Evolutionary conservation across 2,329 filamentous ascomycete genomes (phyloP).

Genomic region (Paradendryphiella salina): DNA sequence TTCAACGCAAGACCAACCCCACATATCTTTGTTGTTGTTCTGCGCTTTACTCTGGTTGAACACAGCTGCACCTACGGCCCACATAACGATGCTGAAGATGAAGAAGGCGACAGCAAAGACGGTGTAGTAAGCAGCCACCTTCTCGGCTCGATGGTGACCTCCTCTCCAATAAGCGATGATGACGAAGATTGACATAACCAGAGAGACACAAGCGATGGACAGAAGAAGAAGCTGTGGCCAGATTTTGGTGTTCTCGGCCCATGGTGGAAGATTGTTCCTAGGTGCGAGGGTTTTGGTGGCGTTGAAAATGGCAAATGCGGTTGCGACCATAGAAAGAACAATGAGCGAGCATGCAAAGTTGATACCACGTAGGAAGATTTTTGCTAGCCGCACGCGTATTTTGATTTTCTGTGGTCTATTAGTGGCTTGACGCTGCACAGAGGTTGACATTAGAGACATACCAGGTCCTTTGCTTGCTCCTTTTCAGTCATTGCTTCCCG

Average conservation of each 20-base stretch:
- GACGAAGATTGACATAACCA: conserved; percentile 76
- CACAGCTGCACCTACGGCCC: conserved; percentile 82
- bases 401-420: conserved; percentile 77
- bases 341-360: conserved; percentile 98
- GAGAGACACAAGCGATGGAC: conserved; percentile 75
- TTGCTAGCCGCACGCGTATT: conserved; percentile 85
- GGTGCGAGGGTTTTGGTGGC: conserved; percentile 74
- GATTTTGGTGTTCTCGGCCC: conserved; percentile 75
- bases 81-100: conserved; percentile 89
- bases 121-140: conserved; percentile 93
- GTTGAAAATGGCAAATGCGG: conserved; percentile 92
- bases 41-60: conserved; percentile 77
- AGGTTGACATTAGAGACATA: conserved; percentile 57
- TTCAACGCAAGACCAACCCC: conserved; percentile 96
- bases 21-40: conserved; percentile 82
- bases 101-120: conserved; percentile 93
- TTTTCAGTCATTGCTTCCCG: conserved; percentile 79
- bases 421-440: conserved; percentile 24
- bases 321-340: conserved; percentile 83
- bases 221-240: conserved; percentile 93
- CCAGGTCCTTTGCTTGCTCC: conserved; percentile 83
- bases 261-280: conserved; percentile 80
- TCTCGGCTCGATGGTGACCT: conserved; percentile 86
- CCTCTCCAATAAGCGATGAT: conserved; percentile 86
- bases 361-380: conserved; percentile 90